phyloP scores from a whole-genome alignment of 2,329 filamentous ascomycete genomes.

The Phyllosticta citriasiana region DNA sequence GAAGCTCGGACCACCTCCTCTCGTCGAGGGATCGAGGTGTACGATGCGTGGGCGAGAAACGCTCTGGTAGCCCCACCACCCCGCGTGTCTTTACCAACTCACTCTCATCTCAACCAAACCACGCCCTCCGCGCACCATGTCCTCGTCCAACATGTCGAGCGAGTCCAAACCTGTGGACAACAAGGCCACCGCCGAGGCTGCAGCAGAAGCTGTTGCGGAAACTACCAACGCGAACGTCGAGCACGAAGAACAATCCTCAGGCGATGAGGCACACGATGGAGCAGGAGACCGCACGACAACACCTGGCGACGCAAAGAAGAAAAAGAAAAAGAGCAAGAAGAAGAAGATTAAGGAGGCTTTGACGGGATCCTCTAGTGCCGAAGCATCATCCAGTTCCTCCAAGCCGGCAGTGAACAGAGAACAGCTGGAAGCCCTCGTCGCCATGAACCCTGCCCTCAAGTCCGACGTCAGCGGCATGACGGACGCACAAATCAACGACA shows the following conservation, averaged over 20 bases:
- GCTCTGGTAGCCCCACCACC: slow-evolving; percentile 4
- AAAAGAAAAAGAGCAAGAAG: slow-evolving; percentile 59
- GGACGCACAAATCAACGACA: slow-evolving; percentile 30
- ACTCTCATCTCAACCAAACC: neutral
- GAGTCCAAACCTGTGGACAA: slow-evolving; percentile 54
- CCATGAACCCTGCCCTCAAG: slow-evolving; percentile 29
- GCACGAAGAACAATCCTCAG: slow-evolving; percentile 18
- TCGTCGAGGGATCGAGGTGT: neutral
- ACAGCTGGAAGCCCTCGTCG: slow-evolving; percentile 27
- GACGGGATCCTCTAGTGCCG: slow-evolving; percentile 23
- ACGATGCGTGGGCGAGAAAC: neutral
- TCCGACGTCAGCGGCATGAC: slow-evolving; percentile 24
- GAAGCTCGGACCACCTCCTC: neutral
- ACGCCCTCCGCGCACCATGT: neutral
- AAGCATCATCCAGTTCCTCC: slow-evolving; percentile 9
- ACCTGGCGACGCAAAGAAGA: slow-evolving; percentile 32
- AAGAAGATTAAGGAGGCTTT: slow-evolving; percentile 46
- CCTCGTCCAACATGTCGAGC: slow-evolving; percentile 7
- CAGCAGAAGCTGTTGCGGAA: slow-evolving; percentile 16
- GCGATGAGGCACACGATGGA: slow-evolving; percentile 30
- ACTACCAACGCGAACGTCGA: slow-evolving; percentile 20
- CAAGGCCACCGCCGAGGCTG: slow-evolving; percentile 38
- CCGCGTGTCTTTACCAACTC: slow-evolving; percentile 1
- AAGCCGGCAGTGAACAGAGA: slow-evolving; percentile 24
- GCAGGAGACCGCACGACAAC: slow-evolving; percentile 9